Evolutionary conservation across 768 basidiomycete genomes (phyloP).

Genomic region (Obba rivulosa): DNA sequence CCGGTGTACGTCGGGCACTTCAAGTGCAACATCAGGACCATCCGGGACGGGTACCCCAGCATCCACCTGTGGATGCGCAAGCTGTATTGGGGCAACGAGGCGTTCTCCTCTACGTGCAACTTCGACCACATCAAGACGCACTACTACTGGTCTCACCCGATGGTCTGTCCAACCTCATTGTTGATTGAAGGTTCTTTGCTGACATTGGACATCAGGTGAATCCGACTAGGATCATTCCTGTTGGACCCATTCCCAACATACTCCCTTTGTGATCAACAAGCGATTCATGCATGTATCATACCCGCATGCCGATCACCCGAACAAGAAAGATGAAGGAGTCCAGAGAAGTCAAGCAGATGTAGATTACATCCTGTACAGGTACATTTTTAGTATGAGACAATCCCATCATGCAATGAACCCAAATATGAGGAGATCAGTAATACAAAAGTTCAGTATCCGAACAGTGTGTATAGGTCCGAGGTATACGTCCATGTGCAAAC

Average conservation of each 20-base stretch:
- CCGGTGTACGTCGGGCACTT: constrained; percentile 89
- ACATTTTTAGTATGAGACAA: no score
- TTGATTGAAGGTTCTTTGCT: background rate
- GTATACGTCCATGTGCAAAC: no score
- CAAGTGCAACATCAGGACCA: constrained; percentile 86
- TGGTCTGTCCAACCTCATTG: constrained; percentile 23
- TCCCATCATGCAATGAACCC: no score
- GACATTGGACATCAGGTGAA: constrained; percentile 59
- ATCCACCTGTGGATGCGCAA: constrained; percentile 82
- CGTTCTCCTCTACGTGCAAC: constrained; percentile 83
- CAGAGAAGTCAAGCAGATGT: no score
- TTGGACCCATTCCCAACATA: constrained; percentile 68
- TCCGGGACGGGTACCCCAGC: constrained; percentile 83
- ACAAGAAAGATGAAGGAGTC: no score
- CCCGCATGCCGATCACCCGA: no score
- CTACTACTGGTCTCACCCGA: constrained; percentile 61
- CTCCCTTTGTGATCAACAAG: constrained; percentile 42
- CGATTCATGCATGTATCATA: background rate
- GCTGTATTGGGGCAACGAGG: constrained; percentile 86
- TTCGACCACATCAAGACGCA: constrained; percentile 85
- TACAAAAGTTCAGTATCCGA: no score
- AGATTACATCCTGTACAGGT: no score
- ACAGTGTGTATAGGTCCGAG: no score
- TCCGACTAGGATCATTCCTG: constrained; percentile 68
- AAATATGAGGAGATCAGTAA: no score